Evolutionary conservation across 2,329 filamentous ascomycete species (phyloP).

Genomic region (Fusarium avenaceum): DNA sequence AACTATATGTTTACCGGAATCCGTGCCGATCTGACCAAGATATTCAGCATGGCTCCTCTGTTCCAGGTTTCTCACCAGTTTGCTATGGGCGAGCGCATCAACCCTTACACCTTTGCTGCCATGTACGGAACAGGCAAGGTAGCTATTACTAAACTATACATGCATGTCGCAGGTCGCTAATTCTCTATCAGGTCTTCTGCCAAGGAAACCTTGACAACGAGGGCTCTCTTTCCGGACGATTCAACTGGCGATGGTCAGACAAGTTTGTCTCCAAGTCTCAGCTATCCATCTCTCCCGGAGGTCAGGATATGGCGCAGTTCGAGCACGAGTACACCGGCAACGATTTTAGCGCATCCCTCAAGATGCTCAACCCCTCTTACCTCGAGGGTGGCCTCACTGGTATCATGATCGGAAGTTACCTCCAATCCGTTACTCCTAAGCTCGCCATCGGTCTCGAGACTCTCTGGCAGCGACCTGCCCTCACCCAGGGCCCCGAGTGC

Average conservation of each 20-base stretch:
- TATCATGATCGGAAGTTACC: conserved; percentile 95
- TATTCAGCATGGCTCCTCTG: conserved; percentile 91
- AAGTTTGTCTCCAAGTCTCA: conserved; percentile 88
- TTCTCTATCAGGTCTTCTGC: conserved; percentile 81
- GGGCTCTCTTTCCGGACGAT: conserved; percentile 85
- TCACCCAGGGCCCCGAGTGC: conserved; percentile 90
- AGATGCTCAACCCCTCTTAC: conserved; percentile 94
- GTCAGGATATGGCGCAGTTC: conserved; percentile 90
- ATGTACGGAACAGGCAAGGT: conserved; percentile 96
- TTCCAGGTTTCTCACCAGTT: conserved; percentile 99
- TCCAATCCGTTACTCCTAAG: conserved; percentile 90
- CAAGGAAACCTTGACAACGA: conserved; percentile 97
- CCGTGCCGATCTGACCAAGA: conserved; percentile 95
- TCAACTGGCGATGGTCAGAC: conserved; percentile 91
- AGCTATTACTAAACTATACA: conserved; percentile 38
- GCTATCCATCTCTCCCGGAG: conserved; percentile 83
- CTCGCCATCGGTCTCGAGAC: conserved; percentile 91
- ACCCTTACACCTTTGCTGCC: conserved; percentile 94
- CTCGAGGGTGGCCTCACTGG: conserved; percentile 94
- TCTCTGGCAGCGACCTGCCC: conserved; percentile 89
- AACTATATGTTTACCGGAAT: conserved; percentile 98
- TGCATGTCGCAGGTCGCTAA: conserved; percentile 35
- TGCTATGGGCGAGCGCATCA: conserved; percentile 91
- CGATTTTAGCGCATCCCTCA: conserved; percentile 94
- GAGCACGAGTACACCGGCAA: conserved; percentile 95